Evolutionary conservation across 2,329 filamentous ascomycete species (phyloP), one percentile per base, ranked within the genome.

Genomic region (Endocalyx cinctus): DNA sequence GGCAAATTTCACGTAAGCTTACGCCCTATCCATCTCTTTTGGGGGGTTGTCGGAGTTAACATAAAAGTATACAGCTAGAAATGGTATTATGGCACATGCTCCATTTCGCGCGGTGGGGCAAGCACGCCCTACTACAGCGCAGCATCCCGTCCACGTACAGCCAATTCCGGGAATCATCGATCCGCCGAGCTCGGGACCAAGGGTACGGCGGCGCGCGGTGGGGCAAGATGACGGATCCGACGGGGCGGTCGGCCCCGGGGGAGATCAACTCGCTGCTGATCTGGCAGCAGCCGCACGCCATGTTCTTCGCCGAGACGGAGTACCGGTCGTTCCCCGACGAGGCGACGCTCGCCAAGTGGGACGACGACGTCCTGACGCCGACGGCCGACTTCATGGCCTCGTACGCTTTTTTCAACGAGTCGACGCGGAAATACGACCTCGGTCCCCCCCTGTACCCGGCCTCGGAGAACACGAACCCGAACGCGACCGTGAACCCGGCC

Each of bases 211-310:
- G 67, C 19, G 66, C 66, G 6, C 57, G 65, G 31, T 63, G 49
- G 69, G 69, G 46, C 31, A 74, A 79, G 47, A 77, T 77, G 73
- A 73, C 66, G 8, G 74, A 77, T 47, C 70, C 72, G 0, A 67
- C 64, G 0, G 72, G 74, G 17, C 60, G 69, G 10, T 72, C 66
- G 29, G 70, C 73, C 2, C 74, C 76, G 1, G 76, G 77, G 3
- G 70, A 75, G 41, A 79, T 79, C 48, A 80, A 80, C 49, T 69
- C 67, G 8, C 57, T 80, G 2, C 57, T 81, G 4, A 72, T 79
- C 36, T 80, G 76, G 76, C 76, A 80, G 44, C 76, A 79, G 45
- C 74, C 74, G 6, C 76, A 80, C 48, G 63, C 70, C 0, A 71
- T 79, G 62, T 75, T 74, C 47, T 74, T 79, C 45, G 76, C 75